Percentiles rank a stretch among this genome's conserved stretches.
Evolutionary conservation across 495 filamentous ascomycete species (phyloP).

Genomic region (Cercophora samala): DNA sequence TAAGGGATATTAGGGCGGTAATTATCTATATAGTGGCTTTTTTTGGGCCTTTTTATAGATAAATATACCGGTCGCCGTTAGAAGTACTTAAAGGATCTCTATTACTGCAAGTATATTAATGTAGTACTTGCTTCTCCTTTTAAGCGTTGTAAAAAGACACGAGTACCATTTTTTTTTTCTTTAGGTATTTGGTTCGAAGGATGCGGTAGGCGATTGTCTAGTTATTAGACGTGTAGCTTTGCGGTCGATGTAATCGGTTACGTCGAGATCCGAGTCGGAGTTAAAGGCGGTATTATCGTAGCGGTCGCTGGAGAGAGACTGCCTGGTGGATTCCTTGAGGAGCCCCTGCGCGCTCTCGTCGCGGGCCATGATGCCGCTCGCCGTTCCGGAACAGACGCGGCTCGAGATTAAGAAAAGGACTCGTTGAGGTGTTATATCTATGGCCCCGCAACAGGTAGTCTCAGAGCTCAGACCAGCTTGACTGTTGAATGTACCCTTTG

Average conservation of each 20-base stretch:
- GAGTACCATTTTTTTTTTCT: slow-evolving; percentile 18
- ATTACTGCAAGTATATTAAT: slow-evolving; percentile 28
- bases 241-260: slow-evolving; percentile 40
- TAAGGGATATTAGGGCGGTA: slow-evolving; percentile 80
- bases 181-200: slow-evolving; percentile 9
- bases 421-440: too few species aligned
- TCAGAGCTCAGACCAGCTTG: too few species aligned
- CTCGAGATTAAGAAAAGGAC: too few species aligned
- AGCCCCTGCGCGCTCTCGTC: slow-evolving; percentile 28
- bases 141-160: slow-evolving; percentile 23
- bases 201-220: slow-evolving; percentile 5
- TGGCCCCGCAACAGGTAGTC: too few species aligned
- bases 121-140: slow-evolving; percentile 38
- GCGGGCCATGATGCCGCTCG: slow-evolving; percentile 10
- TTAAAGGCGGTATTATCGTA: slow-evolving; percentile 28
- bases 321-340: slow-evolving; percentile 22
- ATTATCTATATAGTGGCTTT: slow-evolving; percentile 49
- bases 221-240: slow-evolving; percentile 17
- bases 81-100: slow-evolving; percentile 31
- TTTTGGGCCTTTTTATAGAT: slow-evolving; percentile 42
- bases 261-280: slow-evolving; percentile 40
- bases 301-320: slow-evolving; percentile 27
- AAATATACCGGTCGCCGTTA: slow-evolving; percentile 39
- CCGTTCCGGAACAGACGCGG: too few species aligned
- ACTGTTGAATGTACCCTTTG: too few species aligned